These are phyloP conservation scores for Malania oleifera DNA, from an alignment of 164 flowering plant genomes.

Conservation along the genomic window DNA sequence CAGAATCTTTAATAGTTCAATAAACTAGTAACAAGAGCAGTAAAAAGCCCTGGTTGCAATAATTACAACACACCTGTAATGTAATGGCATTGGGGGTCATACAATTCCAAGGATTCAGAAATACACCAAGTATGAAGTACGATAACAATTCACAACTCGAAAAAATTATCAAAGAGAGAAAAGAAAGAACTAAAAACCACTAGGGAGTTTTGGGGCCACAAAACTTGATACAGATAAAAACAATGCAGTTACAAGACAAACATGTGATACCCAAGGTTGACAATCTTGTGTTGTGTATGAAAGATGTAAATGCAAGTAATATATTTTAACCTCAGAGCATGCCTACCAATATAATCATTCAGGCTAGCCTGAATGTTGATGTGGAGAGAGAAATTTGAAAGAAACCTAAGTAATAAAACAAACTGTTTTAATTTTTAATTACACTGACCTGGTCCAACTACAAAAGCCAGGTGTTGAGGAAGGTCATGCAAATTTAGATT, in stretches of 20 bases:
- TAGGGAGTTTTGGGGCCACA: too few species aligned
- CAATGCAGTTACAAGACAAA: not conserved
- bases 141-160: too few species aligned
- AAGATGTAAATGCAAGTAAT: slow-evolving; percentile 2
- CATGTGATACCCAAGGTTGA: not conserved
- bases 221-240: not conserved
- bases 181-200: not conserved
- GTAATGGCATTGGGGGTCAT: too few species aligned
- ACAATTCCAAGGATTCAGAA: too few species aligned
- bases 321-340: not conserved
- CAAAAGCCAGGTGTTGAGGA: slow-evolving; percentile 22
- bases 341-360: slow-evolving; percentile 3
- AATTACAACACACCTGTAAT: too few species aligned
- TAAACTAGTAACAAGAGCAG: too few species aligned
- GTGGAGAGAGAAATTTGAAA: slow-evolving; percentile 9
- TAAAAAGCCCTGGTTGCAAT: too few species aligned
- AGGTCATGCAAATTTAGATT: slow-evolving; percentile 49
- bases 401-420: slow-evolving; percentile 16
- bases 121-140: too few species aligned
- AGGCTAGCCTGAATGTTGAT: slow-evolving; percentile 14
- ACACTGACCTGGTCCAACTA: slow-evolving; percentile 22
- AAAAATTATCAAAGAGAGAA: not conserved
- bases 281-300: slow-evolving; percentile 1
- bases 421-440: slow-evolving; percentile 26
- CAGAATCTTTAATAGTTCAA: too few species aligned